phyloP scores from a whole-genome alignment of 2,329 filamentous ascomycete genomes.

The Penicillium sp. region DNA sequence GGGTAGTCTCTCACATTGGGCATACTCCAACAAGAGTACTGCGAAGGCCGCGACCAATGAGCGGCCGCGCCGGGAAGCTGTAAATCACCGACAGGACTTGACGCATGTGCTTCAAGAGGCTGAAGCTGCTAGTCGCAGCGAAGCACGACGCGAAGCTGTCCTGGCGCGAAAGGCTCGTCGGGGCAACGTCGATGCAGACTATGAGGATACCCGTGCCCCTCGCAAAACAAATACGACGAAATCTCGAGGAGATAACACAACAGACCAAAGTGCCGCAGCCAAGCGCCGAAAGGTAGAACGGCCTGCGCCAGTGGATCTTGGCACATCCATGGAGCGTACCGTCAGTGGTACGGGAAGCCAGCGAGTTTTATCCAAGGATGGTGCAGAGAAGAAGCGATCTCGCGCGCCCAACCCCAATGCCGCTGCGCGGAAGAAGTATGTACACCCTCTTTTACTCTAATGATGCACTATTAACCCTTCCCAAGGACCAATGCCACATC shows the following conservation, averaged over 20 bases:
- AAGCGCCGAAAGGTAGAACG: constrained; percentile 84
- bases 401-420: constrained; percentile 65
- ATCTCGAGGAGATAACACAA: constrained; percentile 33
- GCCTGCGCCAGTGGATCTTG: constrained; percentile 35
- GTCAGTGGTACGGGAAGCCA: constrained; percentile 35
- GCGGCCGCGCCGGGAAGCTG: constrained; percentile 70
- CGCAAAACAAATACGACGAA: constrained; percentile 58
- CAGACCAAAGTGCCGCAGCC: constrained; percentile 30
- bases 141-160: constrained; percentile 75
- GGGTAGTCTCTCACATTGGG: constrained; percentile 90
- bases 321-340: constrained; percentile 38
- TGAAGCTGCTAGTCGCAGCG: constrained; percentile 77
- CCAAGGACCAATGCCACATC: constrained; percentile 46
- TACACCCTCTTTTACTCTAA: constrained; percentile 14
- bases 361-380: constrained; percentile 54
- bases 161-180: constrained; percentile 69
- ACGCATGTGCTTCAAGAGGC: constrained; percentile 69
- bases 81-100: constrained; percentile 60
- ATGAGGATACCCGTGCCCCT: constrained; percentile 56
- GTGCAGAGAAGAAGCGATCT: constrained; percentile 63
- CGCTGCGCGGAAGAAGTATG: constrained; percentile 67
- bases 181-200: constrained; percentile 70
- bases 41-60: constrained; percentile 59
- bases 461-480: constrained; percentile 12
- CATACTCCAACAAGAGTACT: constrained; percentile 73